Base-by-base conservation (phyloP, 345 rosid species). In the Isatis tinctoria region DNA sequence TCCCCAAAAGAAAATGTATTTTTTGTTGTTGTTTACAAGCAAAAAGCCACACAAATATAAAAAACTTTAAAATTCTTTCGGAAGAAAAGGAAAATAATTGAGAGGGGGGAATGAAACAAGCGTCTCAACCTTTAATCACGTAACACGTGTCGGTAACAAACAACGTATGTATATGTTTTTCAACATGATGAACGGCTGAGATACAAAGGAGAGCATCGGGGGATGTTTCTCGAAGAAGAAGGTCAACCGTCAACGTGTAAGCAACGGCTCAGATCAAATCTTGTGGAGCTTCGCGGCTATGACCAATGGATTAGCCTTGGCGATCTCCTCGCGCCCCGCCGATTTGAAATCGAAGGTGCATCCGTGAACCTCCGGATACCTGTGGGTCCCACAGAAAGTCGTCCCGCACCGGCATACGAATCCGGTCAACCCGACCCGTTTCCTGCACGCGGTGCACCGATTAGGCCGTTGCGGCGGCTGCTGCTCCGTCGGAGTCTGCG, bases 281-380 rank as follows among this genome's bases (percentile, higher is more conserved):
- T 77, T 85, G 40, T 75, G 63, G 18, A 85, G 88, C 69, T 85
- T 85, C 64, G 72, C 73, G 1, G 85, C 88, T 13, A 79, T 73
- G 22, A 85, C 82, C 60, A 85, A 24, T 1, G 88, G 88, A 36
- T 85, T 83, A 26, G 88, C 86, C 24, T 78, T 79, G 2, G 85
- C 83, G 71, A 85, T 85, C 85, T 79, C 88, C 20, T 81, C 82
- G 58, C 86, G 76, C 0, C 88, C 88, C 5, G 79, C 48, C 69
- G 72, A 81, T 78, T 83, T 85, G 74, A 83, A 85, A 75, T 85
- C 88, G 41, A 72, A 85, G 13, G 76, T 24, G 47, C 88, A 85
- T 3, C 78, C 79, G 37, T 85, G 88, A 22, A 72, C 78, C 81
- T 83, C 88, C 5, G 88, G 86, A 32, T 83, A 85, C 81, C 88